Conservation (phyloP, 2,329 filamentous ascomycete genomes). For the Penicillium sp. region DNA sequence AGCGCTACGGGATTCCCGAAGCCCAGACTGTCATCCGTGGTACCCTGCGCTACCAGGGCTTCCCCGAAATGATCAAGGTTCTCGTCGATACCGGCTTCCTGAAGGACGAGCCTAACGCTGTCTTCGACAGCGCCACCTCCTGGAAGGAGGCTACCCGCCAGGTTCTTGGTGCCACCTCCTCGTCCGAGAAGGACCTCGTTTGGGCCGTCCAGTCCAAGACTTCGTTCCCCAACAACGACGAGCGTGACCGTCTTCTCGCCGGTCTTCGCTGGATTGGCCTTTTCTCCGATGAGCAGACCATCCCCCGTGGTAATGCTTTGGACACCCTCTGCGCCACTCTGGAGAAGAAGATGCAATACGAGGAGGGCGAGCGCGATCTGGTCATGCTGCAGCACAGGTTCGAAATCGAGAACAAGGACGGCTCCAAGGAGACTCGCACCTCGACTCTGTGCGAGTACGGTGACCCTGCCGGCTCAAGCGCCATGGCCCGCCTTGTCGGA, state of each 20-base stretch:
- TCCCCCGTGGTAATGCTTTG: constrained; percentile 71
- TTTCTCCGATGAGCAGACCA: constrained; percentile 67
- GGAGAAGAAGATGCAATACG: constrained; percentile 89
- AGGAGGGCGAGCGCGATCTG: constrained; percentile 76
- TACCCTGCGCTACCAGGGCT: constrained; percentile 82
- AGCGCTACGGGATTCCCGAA: constrained; percentile 90
- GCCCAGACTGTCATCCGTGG: constrained; percentile 81
- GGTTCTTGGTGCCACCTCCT: constrained; percentile 67
- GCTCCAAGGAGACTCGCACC: constrained; percentile 70
- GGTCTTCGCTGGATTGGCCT: constrained; percentile 69
- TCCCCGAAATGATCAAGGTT: constrained; percentile 83
- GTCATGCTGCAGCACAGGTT: constrained; percentile 67
- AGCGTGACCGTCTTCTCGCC: constrained; percentile 66
- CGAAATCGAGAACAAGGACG: constrained; percentile 77
- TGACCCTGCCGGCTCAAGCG: constrained; percentile 71
- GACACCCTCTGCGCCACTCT: constrained; percentile 88
- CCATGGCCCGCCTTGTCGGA: constrained; percentile 81
- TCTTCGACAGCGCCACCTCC: constrained; percentile 63
- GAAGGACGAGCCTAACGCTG: constrained; percentile 63
- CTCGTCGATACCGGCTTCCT: constrained; percentile 91
- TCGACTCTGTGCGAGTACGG: constrained; percentile 83
- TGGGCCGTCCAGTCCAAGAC: constrained; percentile 73
- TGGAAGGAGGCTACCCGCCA: constrained; percentile 85
- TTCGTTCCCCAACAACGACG: constrained; percentile 64
- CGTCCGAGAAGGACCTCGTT: constrained; percentile 65